These are phyloP conservation scores for Diaporthe aspalathi DNA, from an alignment of 2,329 filamentous ascomycete genomes.

Conservation along the genomic window DNA sequence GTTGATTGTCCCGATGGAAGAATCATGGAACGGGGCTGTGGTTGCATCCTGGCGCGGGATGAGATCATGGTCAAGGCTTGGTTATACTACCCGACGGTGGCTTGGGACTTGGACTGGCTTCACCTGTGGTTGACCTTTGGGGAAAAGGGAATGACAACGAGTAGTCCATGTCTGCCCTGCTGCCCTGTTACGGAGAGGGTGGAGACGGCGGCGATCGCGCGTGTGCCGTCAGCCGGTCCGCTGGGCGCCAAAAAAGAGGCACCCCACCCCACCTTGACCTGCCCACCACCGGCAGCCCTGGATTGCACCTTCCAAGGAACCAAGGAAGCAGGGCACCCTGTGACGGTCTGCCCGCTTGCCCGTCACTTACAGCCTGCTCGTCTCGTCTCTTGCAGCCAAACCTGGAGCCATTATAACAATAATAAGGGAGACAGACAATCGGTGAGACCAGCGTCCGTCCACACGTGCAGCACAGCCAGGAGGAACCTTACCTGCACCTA, in stretches of 20 bases:
- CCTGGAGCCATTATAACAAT: background rate
- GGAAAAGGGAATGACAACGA: constrained; percentile 6
- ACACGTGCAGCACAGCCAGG: background rate
- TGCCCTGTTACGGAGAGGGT: constrained; percentile 10
- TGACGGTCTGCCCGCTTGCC: constrained; percentile 21
- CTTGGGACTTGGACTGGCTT: constrained; percentile 15
- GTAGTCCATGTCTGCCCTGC: background rate
- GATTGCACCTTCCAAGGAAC: background rate
- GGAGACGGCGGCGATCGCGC: constrained; percentile 21
- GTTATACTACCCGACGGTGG: constrained; percentile 13
- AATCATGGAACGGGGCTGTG: constrained; percentile 20
- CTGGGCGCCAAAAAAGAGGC: constrained; percentile 13
- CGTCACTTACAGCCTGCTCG: background rate
- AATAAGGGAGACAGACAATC: background rate
- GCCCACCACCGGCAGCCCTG: constrained; percentile 21
- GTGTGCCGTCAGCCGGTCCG: constrained; percentile 30
- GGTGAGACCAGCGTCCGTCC: constrained; percentile 1
- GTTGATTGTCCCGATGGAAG: background rate
- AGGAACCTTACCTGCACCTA: background rate
- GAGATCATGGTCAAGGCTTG: constrained; percentile 24
- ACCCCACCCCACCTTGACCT: background rate
- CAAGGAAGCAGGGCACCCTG: constrained; percentile 1
- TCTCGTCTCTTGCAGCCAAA: background rate
- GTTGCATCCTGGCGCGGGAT: constrained; percentile 18
- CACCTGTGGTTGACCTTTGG: constrained; percentile 5